Evolutionary conservation across 345 rosid species (phyloP).

Genomic region (Hirschfeldia incana): DNA sequence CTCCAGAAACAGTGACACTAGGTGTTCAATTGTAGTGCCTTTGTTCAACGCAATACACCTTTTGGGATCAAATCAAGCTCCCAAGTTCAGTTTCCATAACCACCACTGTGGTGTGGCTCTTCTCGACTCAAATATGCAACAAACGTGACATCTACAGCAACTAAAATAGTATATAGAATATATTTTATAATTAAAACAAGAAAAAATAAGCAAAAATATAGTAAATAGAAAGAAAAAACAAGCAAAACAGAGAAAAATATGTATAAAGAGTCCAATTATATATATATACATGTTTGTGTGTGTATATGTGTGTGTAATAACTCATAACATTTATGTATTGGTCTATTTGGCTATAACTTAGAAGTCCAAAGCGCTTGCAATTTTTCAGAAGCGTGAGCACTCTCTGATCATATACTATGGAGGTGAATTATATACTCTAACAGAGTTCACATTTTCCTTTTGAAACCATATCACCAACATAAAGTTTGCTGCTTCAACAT

Average conservation of each 20-base stretch:
- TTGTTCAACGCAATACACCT: not conserved
- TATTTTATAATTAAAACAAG: not conserved
- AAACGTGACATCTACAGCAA: not conserved
- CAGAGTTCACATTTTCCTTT: not conserved
- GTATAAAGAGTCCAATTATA: not conserved
- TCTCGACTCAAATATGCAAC: not conserved
- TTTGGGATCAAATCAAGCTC: not conserved
- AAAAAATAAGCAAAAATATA: not conserved
- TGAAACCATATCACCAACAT: not conserved
- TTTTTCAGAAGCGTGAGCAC: not conserved
- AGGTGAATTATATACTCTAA: not conserved
- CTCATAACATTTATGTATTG: not conserved
- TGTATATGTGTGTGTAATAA: not conserved
- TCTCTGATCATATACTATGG: not conserved
- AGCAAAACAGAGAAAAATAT: not conserved
- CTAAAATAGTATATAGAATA: not conserved
- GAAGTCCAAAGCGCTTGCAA: not conserved
- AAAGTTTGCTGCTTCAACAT: not conserved
- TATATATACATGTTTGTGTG: too few species aligned
- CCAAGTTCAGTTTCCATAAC: not conserved
- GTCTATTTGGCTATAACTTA: not conserved
- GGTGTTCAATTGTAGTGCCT: not conserved
- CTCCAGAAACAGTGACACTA: not conserved
- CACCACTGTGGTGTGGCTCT: not conserved
- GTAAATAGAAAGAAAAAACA: not conserved